Conservation (phyloP, 345 rosid species). For the Euphorbia tirucalli region DNA sequence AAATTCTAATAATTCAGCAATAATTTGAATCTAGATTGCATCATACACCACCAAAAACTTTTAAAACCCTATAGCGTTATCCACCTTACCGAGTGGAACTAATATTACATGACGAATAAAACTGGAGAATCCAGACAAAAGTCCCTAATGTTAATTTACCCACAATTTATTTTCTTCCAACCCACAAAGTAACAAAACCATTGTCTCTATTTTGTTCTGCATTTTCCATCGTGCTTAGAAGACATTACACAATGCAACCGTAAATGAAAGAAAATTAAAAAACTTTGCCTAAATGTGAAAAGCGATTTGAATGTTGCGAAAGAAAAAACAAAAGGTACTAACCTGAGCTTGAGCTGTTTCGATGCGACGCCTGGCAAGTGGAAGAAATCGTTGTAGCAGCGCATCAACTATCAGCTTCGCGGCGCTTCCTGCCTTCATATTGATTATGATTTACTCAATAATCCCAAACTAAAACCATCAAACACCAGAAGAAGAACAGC, state of each 20-base stretch:
- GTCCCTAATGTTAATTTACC: not conserved
- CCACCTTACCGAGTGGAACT: not conserved
- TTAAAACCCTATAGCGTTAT: not conserved
- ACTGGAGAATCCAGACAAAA: not conserved
- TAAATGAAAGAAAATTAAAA: not conserved
- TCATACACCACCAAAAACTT: too few species aligned
- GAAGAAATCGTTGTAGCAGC: conserved; percentile 89
- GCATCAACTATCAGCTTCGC: conserved; percentile 97
- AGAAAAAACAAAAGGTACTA: conserved; percentile 9
- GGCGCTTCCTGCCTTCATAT: conserved; percentile 90
- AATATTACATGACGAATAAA: not conserved
- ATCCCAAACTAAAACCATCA: not conserved
- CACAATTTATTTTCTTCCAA: not conserved
- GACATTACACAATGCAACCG: not conserved
- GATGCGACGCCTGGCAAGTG: conserved; percentile 92
- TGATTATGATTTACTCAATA: not conserved
- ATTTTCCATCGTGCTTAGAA: not conserved
- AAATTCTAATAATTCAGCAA: too few species aligned
- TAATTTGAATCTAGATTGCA: too few species aligned
- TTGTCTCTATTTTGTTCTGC: not conserved
- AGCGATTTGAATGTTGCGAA: not conserved
- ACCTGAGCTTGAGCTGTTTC: conserved; percentile 99
- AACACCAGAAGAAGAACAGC: not conserved
- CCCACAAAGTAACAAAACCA: not conserved
- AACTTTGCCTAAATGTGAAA: not conserved